A percentile compares a stretch with the other conserved stretches of the same genome.
Evolutionary conservation across 345 rosid genomes (phyloP).

Genomic region (Salix arbutifolia): DNA sequence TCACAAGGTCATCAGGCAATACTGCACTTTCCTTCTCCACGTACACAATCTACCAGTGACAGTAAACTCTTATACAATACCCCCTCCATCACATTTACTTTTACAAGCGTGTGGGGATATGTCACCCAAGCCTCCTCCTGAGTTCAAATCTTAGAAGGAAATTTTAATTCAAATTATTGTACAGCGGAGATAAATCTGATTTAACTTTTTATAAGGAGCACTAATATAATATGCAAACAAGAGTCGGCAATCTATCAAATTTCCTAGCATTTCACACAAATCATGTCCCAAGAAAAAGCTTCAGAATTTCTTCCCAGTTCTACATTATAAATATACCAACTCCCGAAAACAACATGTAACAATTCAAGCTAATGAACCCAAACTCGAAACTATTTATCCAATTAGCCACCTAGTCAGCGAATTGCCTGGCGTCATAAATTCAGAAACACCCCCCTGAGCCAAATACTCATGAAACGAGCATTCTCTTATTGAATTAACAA

Average conservation of each 20-base stretch:
- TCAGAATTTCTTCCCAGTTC: not conserved
- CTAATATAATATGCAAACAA: not conserved
- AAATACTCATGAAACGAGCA: not conserved
- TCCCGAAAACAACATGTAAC: not conserved
- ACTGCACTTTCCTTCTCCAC: too few species aligned
- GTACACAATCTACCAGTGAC: too few species aligned
- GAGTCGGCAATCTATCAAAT: not conserved
- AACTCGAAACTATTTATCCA: not conserved
- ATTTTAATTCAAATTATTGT: not conserved
- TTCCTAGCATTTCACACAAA: not conserved
- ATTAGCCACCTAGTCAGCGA: not conserved
- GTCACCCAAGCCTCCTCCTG: not conserved
- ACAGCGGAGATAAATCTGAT: not conserved
- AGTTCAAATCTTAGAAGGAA: not conserved
- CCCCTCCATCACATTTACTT: not conserved
- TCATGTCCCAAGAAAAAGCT: not conserved
- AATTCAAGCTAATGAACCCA: not conserved
- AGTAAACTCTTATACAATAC: not conserved
- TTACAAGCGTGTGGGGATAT: too few species aligned
- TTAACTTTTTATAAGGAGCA: not conserved
- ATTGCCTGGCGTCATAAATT: not conserved
- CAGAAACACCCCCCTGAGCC: not conserved
- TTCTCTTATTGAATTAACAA: not conserved
- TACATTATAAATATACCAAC: not conserved
- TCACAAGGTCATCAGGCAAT: not conserved